phyloP scores from a whole-genome alignment of 139 green algal species.

The Micromonas pusilla region DNA sequence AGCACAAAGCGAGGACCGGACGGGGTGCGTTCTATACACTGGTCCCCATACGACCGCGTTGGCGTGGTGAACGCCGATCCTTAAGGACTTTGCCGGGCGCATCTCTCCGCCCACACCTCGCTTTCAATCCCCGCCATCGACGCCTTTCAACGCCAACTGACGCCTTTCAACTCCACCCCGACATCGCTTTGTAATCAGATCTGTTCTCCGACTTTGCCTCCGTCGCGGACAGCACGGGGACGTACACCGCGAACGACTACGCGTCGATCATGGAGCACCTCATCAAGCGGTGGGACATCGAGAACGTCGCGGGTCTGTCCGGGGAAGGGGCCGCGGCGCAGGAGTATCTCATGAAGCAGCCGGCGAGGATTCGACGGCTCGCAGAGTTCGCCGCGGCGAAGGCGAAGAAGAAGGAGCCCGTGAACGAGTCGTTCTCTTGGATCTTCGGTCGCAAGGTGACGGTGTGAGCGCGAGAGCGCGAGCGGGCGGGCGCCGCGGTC shows the following conservation, averaged over 20 bases:
- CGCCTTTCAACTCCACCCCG: no score
- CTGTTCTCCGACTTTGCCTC: constrained; percentile 75
- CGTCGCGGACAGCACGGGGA: constrained; percentile 79
- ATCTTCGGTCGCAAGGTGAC: constrained; percentile 75
- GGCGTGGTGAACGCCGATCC: no score
- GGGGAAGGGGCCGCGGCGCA: constrained; percentile 48
- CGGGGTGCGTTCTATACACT: no score
- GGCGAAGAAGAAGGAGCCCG: constrained; percentile 47
- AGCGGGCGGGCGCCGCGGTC: no score
- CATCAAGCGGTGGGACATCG: constrained; percentile 71
- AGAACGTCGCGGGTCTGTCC: constrained; percentile 44
- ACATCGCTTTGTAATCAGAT: no score
- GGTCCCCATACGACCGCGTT: no score
- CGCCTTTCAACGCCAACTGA: no score
- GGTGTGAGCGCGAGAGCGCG: no score
- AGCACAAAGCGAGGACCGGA: constrained; percentile 48
- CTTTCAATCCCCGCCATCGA: no score
- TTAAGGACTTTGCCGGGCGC: no score
- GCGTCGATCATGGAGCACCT: constrained; percentile 92
- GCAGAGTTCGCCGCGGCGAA: constrained; percentile 61
- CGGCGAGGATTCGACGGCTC: constrained; percentile 77
- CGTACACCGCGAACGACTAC: constrained; percentile 80
- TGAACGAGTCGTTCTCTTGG: constrained; percentile 70
- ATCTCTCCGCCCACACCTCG: no score
- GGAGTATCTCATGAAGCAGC: constrained; percentile 59